Evolutionary conservation across 1,284 basidiomycete species (phyloP), one percentile per base, ranked within the genome.

Genomic region (Porodaedalea pini): DNA sequence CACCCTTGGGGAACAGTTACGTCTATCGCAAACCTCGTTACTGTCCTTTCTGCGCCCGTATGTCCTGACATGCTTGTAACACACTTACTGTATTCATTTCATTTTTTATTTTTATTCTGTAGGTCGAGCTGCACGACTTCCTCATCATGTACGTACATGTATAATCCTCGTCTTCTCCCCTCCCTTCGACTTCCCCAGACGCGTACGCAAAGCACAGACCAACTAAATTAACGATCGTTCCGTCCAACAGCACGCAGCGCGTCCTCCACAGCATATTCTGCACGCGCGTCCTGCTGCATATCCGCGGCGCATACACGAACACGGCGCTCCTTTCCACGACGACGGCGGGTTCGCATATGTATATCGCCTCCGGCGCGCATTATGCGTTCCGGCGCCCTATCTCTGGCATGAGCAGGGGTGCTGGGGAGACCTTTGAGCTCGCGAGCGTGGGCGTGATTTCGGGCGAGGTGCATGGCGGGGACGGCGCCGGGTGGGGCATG

Each of bases 181-280:
- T 19, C 21, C 41, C 6, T n/a, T 27, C 29, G 6, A 5, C n/a
- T 4, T 19, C 17, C 5, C 4, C 31, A 11, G 36, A 51, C n/a
- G n/a, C n/a, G n/a, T n/a, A n/a, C n/a, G n/a, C n/a, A n/a, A n/a
- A n/a, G n/a, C n/a, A n/a, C n/a, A n/a, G n/a, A n/a, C n/a, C n/a
- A n/a, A n/a, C n/a, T n/a, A n/a, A n/a, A n/a, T n/a, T 29, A 34
- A 27, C 23, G 8, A 40, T 4, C 41, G 10, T 43, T 13, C 23
- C 21, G 39, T 13, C 6, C 27, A 43, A 45, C 34, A 59, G 58
- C 27, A 44, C 48, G 8, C 58, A 59, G 37, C 52, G 58, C 13
- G 51, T 55, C 5, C 34, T 59, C 34, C 58, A 59, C 36, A 59
- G 58, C 48, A 56, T 59, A 8, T 53, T 59, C 52, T 59, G 58